A percentile compares a stretch with the other conserved stretches of the same genome.
These are phyloP conservation scores for Xylariaceae sp. DNA, from an alignment of 2,329 filamentous ascomycete species.

Conservation along the genomic window DNA sequence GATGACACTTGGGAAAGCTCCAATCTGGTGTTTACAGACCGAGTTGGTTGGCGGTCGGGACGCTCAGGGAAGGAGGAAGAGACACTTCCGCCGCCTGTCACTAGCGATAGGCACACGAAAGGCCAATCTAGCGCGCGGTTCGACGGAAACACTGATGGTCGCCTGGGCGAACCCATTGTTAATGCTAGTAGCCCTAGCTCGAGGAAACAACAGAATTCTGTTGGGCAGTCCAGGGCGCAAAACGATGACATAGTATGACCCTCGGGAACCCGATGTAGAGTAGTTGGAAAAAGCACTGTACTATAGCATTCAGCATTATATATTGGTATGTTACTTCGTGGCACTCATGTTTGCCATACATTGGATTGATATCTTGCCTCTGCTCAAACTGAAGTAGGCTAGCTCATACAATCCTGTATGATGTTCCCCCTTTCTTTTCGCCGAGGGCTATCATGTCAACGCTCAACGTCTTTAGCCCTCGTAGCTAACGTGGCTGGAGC, in stretches of 20 bases:
- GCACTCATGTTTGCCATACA: too few species aligned
- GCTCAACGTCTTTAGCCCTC: too few species aligned
- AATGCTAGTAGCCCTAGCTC: background rate
- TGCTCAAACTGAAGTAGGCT: too few species aligned
- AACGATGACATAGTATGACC: slow-evolving; percentile 8
- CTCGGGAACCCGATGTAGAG: background rate
- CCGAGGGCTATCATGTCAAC: too few species aligned
- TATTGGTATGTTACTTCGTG: too few species aligned
- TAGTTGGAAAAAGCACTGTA: background rate
- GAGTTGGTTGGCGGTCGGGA: slow-evolving; percentile 29
- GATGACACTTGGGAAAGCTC: slow-evolving; percentile 24
- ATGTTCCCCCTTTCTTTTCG: too few species aligned
- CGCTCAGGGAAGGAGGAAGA: slow-evolving; percentile 6
- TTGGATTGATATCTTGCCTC: too few species aligned
- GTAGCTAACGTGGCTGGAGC: too few species aligned
- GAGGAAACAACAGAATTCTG: background rate
- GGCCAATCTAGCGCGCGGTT: background rate
- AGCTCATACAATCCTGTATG: too few species aligned
- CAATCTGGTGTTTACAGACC: slow-evolving; percentile 31
- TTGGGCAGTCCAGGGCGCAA: background rate
- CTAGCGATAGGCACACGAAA: background rate
- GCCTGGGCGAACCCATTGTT: background rate
- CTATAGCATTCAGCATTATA: too few species aligned
- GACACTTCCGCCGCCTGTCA: slow-evolving; percentile 9
- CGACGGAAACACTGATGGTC: background rate